These are phyloP conservation scores for Paradendryphiella salina DNA, from an alignment of 2,329 filamentous ascomycete species.

Conservation along the genomic window DNA sequence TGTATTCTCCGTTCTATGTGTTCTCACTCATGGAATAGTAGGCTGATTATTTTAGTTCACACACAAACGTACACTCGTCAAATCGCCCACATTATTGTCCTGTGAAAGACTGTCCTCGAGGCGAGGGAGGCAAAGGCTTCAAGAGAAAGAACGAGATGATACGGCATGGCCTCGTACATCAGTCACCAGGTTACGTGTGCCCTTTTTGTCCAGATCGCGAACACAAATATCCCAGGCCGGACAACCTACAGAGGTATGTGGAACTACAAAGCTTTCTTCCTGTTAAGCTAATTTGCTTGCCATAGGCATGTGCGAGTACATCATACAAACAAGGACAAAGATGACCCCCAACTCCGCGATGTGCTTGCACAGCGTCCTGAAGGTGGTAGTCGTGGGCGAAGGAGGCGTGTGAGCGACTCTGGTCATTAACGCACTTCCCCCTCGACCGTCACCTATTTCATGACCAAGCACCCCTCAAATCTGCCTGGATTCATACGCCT, in stretches of 20 bases:
- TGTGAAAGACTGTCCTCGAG: conserved; percentile 60
- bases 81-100: conserved; percentile 67
- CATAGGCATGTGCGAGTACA: conserved; percentile 87
- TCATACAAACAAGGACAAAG: conserved; percentile 85
- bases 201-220: conserved; percentile 94
- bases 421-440: conserved; percentile 2
- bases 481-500: too few species aligned
- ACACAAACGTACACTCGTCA: conserved; percentile 69
- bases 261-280: background rate
- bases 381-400: conserved; percentile 77
- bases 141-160: conserved; percentile 74
- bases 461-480: too few species aligned
- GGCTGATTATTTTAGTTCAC: conserved; percentile 56
- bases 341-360: conserved; percentile 77
- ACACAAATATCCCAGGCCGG: conserved; percentile 91
- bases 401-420: conserved; percentile 61
- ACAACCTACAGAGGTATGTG: conserved; percentile 87
- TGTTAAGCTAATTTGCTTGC: background rate
- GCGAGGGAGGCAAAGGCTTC: conserved; percentile 67
- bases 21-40: background rate
- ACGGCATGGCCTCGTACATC: conserved; percentile 83
- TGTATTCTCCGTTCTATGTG: conserved; percentile 26
- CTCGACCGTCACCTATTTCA: too few species aligned
- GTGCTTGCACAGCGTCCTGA: conserved; percentile 85
- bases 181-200: conserved; percentile 92